phyloP scores from a whole-genome alignment of 2,329 filamentous ascomycete species.

The Ophiocordyceps camponoti-leonardi region DNA sequence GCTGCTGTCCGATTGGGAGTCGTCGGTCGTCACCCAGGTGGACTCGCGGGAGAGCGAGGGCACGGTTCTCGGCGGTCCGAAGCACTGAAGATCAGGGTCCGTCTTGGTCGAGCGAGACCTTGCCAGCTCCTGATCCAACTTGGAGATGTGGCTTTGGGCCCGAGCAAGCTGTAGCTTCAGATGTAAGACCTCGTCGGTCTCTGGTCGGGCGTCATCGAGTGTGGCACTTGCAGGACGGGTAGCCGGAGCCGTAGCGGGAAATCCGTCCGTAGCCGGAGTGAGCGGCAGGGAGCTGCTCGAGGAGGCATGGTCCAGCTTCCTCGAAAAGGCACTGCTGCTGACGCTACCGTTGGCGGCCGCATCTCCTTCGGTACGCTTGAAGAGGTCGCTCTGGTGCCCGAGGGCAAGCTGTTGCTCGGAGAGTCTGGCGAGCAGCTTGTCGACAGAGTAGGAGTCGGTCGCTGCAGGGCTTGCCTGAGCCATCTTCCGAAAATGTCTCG shows the following conservation, averaged over 20 bases:
- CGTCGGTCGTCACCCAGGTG: conserved; percentile 36
- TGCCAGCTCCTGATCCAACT: conserved; percentile 53
- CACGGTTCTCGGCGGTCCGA: conserved; percentile 7
- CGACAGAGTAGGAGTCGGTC: conserved; percentile 37
- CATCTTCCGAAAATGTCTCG: conserved; percentile 14
- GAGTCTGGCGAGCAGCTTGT: conserved; percentile 56
- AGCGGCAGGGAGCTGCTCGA: conserved; percentile 43
- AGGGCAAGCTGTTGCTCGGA: conserved; percentile 52
- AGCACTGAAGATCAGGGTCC: conserved; percentile 18
- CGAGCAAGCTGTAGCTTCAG: conserved; percentile 56
- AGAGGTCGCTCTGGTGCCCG: conserved; percentile 26
- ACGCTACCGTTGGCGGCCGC: conserved; percentile 22
- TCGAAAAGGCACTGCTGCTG: conserved; percentile 10
- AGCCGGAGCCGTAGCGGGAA: conserved; percentile 28
- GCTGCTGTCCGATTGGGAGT: conserved; percentile 37
- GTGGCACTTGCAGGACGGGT: conserved; percentile 34
- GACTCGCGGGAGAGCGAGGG: conserved; percentile 18
- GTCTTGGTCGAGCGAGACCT: conserved; percentile 44
- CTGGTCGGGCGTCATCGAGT: conserved; percentile 21
- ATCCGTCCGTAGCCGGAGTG: conserved; percentile 41
- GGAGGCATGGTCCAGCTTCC: conserved; percentile 27
- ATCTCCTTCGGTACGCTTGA: conserved; percentile 25
- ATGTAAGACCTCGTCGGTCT: conserved; percentile 43
- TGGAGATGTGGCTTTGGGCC: conserved; percentile 52
- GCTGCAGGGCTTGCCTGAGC: conserved; percentile 21